A percentile compares a stretch with the other conserved stretches of the same genome.
These are phyloP conservation scores for Pythium periplocum DNA, from an alignment of 352 stramenopile species.

Conservation along the genomic window DNA sequence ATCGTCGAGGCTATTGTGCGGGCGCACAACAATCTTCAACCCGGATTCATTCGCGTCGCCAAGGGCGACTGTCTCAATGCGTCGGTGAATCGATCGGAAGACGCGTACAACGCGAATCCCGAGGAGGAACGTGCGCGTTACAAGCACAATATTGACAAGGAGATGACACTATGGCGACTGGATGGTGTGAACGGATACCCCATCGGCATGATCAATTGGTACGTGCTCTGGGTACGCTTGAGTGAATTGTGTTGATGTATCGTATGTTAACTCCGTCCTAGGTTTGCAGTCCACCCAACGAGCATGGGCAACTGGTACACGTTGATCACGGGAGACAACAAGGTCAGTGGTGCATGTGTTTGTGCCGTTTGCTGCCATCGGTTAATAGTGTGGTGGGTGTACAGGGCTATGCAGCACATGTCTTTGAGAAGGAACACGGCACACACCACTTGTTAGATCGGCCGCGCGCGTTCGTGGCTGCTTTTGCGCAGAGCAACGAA, in stretches of 20 bases:
- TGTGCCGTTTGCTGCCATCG: not conserved
- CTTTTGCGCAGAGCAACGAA: slow-evolving; percentile 92
- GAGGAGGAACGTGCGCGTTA: slow-evolving; percentile 70
- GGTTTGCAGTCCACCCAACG: slow-evolving; percentile 91
- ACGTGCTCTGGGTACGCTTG: not conserved
- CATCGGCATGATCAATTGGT: slow-evolving; percentile 91
- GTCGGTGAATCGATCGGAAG: slow-evolving; percentile 86
- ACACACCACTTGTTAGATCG: slow-evolving; percentile 75
- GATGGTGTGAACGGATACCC: slow-evolving; percentile 74
- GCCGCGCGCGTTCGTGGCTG: slow-evolving; percentile 85
- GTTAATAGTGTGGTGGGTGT: not conserved
- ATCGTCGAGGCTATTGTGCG: slow-evolving; percentile 80
- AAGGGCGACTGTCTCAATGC: slow-evolving; percentile 61
- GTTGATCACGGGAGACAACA: slow-evolving; percentile 93
- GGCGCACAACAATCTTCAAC: slow-evolving; percentile 73
- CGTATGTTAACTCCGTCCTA: slow-evolving; percentile 1
- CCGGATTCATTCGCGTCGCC: slow-evolving; percentile 52
- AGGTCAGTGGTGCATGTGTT: slow-evolving; percentile 24
- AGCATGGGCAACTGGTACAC: slow-evolving; percentile 93
- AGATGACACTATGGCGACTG: slow-evolving; percentile 88
- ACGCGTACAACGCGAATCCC: slow-evolving; percentile 90
- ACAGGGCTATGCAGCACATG: slow-evolving; percentile 79
- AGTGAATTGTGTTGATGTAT: not conserved
- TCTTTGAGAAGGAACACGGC: slow-evolving; percentile 85
- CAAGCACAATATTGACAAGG: slow-evolving; percentile 87